Evolutionary conservation across 2,329 filamentous ascomycete species (phyloP).

Genomic region (Colletotrichum abscissum): DNA sequence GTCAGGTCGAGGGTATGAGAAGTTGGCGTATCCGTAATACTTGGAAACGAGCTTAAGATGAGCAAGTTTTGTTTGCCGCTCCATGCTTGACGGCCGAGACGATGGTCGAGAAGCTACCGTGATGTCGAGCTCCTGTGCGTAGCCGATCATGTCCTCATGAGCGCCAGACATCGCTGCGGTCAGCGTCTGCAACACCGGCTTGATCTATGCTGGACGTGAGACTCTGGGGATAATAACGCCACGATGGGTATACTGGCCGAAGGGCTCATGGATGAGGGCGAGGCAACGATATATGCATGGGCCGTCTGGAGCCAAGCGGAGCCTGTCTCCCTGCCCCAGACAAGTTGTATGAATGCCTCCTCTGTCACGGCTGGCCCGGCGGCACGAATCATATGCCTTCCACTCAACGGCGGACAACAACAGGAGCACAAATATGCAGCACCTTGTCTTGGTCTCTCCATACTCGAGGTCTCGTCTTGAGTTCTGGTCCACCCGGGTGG

Average conservation of each 20-base stretch:
- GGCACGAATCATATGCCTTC: slow-evolving; percentile 27
- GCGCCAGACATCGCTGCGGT: slow-evolving; percentile 28
- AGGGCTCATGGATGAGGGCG: slow-evolving; percentile 11
- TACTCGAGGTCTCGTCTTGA: slow-evolving; percentile 22
- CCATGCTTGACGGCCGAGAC: slow-evolving; percentile 44
- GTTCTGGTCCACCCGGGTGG: slow-evolving; percentile 27
- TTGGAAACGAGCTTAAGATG: slow-evolving; percentile 53
- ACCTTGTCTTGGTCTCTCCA: slow-evolving; percentile 31
- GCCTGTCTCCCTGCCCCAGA: slow-evolving; percentile 33
- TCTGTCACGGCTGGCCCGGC: slow-evolving; percentile 14
- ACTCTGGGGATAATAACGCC: neutral
- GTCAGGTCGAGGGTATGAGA: slow-evolving; percentile 51
- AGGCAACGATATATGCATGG: slow-evolving; percentile 36
- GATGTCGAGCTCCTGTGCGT: slow-evolving; percentile 19
- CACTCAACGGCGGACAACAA: slow-evolving; percentile 33
- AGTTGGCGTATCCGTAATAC: slow-evolving; percentile 53
- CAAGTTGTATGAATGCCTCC: slow-evolving; percentile 29
- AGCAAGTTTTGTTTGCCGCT: slow-evolving; percentile 48
- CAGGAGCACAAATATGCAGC: slow-evolving; percentile 36
- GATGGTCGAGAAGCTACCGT: slow-evolving; percentile 23
- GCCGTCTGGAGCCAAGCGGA: neutral
- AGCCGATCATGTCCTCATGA: slow-evolving; percentile 29
- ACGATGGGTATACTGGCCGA: slow-evolving; percentile 17
- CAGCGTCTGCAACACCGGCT: slow-evolving; percentile 28
- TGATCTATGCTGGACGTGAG: neutral